Percentiles rank a stretch among this genome's conserved stretches.
Evolutionary conservation across 257 asterid species (phyloP).

Genomic region (Solanum medicagineum): DNA sequence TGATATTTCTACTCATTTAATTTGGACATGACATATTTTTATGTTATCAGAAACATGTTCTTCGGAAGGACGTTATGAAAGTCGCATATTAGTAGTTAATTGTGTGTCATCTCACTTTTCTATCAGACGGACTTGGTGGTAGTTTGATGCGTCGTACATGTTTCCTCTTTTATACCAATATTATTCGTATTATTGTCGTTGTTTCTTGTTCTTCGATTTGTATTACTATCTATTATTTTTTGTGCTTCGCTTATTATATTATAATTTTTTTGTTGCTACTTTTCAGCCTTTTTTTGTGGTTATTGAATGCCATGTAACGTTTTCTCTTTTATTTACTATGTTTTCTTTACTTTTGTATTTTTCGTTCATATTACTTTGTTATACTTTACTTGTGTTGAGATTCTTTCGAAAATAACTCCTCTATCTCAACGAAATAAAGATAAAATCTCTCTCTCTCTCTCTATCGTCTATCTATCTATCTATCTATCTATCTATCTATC

Average conservation of each 20-base stretch:
- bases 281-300: neutral
- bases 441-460: neutral
- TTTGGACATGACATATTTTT: too few relatives aligned
- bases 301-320: neutral
- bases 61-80: too few relatives aligned
- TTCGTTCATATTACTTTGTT: neutral
- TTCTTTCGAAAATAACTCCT: accelerated
- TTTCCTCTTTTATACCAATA: neutral
- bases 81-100: too few relatives aligned
- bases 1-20: too few relatives aligned
- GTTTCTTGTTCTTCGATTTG: neutral
- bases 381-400: neutral
- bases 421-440: neutral
- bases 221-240: neutral
- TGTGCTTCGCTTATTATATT: neutral
- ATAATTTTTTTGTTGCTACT: neutral
- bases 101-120: too few relatives aligned
- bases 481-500: too few relatives aligned
- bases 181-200: neutral
- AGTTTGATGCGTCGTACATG: neutral
- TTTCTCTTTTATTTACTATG: neutral
- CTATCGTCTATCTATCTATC: too few relatives aligned
- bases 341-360: neutral
- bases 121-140: neutral
- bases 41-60: too few relatives aligned